A percentile compares a stretch with the other conserved stretches of the same genome.
phyloP scores from a whole-genome alignment of 768 basidiomycete genomes.

The Tephrocybe rancida region DNA sequence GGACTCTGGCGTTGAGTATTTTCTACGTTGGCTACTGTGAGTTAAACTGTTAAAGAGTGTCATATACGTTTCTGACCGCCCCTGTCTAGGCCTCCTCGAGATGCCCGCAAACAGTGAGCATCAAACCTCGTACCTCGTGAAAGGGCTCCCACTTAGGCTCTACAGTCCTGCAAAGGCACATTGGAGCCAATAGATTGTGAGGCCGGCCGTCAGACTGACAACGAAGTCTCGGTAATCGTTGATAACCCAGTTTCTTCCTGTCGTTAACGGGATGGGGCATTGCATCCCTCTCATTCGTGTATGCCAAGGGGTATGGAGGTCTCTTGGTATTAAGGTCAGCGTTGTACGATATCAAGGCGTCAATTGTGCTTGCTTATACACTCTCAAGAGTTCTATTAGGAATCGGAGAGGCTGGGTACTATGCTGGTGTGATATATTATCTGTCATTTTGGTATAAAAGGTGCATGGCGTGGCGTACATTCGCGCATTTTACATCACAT shows the following conservation, averaged over 20 bases:
- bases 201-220: constrained; percentile 3
- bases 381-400: constrained; percentile 49
- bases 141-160: background rate
- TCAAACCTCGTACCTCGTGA: background rate
- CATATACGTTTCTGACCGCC: background rate
- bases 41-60: constrained; percentile 2
- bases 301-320: constrained; percentile 54
- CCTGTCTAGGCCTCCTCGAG: constrained; percentile 43
- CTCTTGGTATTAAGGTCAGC: constrained; percentile 49
- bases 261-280: constrained; percentile 56
- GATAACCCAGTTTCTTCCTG: constrained; percentile 54
- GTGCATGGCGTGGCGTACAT: constrained; percentile 23
- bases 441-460: constrained; percentile 59
- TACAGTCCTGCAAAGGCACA: constrained; percentile 54
- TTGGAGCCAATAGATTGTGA: constrained; percentile 61
- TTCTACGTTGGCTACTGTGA: constrained; percentile 64
- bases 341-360: background rate
- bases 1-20: constrained; percentile 58
- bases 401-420: constrained; percentile 64
- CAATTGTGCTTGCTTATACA: background rate
- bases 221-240: background rate
- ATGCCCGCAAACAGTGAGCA: constrained; percentile 55
- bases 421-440: constrained; percentile 65
- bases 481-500: too few species aligned
- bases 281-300: constrained; percentile 52